Conservation (phyloP, 139 green algal genomes). For the Micromonas pusilla region DNA sequence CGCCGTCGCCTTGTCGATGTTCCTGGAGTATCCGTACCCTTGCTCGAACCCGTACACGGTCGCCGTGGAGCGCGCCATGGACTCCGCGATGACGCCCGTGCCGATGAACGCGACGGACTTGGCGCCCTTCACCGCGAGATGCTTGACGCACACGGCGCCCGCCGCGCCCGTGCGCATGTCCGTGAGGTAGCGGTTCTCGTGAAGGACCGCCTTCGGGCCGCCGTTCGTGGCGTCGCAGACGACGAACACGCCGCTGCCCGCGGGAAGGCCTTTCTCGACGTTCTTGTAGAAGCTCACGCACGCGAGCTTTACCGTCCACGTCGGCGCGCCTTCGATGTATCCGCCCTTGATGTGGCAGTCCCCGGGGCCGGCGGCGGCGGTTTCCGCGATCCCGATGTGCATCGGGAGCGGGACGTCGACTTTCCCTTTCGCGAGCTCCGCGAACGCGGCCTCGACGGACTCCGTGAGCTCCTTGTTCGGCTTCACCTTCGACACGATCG, state of each 20-base stretch:
- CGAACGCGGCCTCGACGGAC: background rate
- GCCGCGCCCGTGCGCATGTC: background rate
- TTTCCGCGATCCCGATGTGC: background rate
- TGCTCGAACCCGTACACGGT: background rate
- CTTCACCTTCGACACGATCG: background rate
- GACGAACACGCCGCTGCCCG: background rate
- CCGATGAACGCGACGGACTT: background rate
- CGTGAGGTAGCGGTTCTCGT: background rate
- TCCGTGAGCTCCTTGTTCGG: background rate
- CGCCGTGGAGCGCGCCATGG: background rate
- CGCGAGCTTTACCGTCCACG: background rate
- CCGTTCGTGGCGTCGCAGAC: background rate
- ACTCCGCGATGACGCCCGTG: background rate
- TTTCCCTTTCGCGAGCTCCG: background rate
- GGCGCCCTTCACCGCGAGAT: background rate
- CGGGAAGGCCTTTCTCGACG: background rate
- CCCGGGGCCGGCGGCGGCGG: too few relatives aligned
- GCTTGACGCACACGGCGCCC: background rate
- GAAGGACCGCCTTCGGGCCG: background rate
- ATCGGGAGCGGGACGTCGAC: background rate
- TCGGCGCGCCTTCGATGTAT: background rate
- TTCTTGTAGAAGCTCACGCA: background rate
- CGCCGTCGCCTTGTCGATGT: background rate
- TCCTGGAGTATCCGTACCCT: background rate
- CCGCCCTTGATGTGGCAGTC: background rate